Base-by-base conservation (phyloP, 257 asterid genomes). In the Solanum tarapatanum region DNA sequence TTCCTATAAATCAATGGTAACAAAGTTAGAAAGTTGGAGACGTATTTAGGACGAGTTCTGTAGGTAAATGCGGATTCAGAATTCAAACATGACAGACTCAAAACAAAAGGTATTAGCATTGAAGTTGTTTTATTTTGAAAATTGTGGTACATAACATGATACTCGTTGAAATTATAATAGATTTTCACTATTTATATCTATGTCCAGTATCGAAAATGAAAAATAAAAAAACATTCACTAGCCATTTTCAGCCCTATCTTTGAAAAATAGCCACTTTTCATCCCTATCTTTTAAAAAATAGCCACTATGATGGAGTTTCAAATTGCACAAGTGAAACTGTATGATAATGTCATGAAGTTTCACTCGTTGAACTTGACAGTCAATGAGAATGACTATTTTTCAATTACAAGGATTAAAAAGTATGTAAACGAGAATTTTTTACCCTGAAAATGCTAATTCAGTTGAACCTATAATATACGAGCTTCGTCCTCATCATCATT, bases 1-100 rank as follows among this genome's bases (percentile, higher is more conserved):
- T 69, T 87, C 94, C 97, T 92, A 91, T 87, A 85, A 84, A 77
- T 73, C 8, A 85, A 28, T 24, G 10, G 21, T 1, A 80, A 51
- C 5, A 33, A 79, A 19, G 48, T 62, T 7, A 39, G 2, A 26
- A 79, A 11, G 51, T 64, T 0, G 1, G 13, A 32, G 33, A 19
- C 3, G 36, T 26, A 79, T 79, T 0, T 79, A 79, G 3, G 24
- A 26, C 24, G 1, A 10, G 8, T 41, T 79, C 8, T 43, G 12
- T 9, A 10, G 4, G 48, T 19, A 35, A 1, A 5, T 5, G 19
- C 16, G 0, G 17, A 74, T 74, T 35, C 19, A 74, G 0, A 11
- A 36, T 35, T 35, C 21, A 74, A 35, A 74, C 82, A 2, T 19
- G 32, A 21, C 8, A 73, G 2, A 19, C 28, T 17, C 43, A 72